phyloP scores from a whole-genome alignment of 2,329 filamentous ascomycete species.

The Trichoderma gracile region DNA sequence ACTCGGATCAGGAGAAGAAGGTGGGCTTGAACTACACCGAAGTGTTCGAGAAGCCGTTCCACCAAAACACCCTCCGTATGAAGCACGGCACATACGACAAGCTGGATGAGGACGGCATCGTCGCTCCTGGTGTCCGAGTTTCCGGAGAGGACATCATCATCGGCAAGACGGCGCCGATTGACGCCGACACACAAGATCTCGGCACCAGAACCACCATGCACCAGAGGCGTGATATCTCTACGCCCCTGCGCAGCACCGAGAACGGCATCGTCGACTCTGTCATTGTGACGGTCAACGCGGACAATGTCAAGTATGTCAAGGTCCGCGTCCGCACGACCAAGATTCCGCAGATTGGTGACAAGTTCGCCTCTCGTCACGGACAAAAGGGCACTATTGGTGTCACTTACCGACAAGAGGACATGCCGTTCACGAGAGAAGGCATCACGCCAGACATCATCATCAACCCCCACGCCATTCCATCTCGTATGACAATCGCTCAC shows the following conservation, averaged over 20 bases:
- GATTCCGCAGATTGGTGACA: slow-evolving; percentile 97
- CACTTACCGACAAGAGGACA: slow-evolving; percentile 95
- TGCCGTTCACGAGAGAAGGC: slow-evolving; percentile 94
- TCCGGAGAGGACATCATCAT: slow-evolving; percentile 99
- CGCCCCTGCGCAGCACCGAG: slow-evolving; percentile 90
- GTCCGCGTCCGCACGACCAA: slow-evolving; percentile 97
- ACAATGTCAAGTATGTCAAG: slow-evolving; percentile 94
- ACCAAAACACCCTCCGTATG: slow-evolving; percentile 82
- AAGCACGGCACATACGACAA: slow-evolving; percentile 98
- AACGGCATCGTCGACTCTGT: slow-evolving; percentile 96
- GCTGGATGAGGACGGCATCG: slow-evolving; percentile 92
- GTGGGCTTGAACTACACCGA: slow-evolving; percentile 92
- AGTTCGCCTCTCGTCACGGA: slow-evolving; percentile 98
- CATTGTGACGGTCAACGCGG: slow-evolving; percentile 88
- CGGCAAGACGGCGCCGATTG: slow-evolving; percentile 94
- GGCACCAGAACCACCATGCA: slow-evolving; percentile 89
- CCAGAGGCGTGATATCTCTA: slow-evolving; percentile 93
- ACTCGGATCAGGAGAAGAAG: slow-evolving; percentile 95
- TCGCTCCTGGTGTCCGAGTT: slow-evolving; percentile 89
- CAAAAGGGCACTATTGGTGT: slow-evolving; percentile 99
- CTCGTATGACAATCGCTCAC: slow-evolving; percentile 99
- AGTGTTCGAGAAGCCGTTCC: slow-evolving; percentile 91
- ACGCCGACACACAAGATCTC: slow-evolving; percentile 87
- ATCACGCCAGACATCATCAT: slow-evolving; percentile 95
- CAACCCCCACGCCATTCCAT: slow-evolving; percentile 98